These are phyloP conservation scores for Colletotrichum sidae DNA, from an alignment of 2,329 filamentous ascomycete genomes.

Conservation along the genomic window DNA sequence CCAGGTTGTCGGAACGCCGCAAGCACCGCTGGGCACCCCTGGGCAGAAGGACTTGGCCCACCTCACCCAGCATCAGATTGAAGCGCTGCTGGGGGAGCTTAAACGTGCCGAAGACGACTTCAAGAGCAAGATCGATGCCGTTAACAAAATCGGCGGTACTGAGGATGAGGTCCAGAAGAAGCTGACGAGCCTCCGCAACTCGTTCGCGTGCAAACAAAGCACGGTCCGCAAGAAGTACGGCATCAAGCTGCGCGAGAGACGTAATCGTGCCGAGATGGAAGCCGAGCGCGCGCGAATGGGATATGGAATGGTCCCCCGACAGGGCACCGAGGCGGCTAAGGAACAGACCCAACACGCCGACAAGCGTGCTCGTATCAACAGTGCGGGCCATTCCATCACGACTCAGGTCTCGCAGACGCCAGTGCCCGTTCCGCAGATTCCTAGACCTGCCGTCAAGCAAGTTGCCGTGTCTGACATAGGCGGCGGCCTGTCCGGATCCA, in stretches of 20 bases:
- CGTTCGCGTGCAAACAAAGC: slow-evolving; percentile 67
- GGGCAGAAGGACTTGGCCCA: slow-evolving; percentile 27
- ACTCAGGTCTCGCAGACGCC: not conserved
- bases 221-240: slow-evolving; percentile 69
- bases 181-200: slow-evolving; percentile 61
- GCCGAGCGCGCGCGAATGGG: slow-evolving; percentile 54
- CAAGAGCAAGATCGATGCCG: slow-evolving; percentile 21
- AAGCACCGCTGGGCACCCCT: slow-evolving; percentile 15
- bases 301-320: slow-evolving; percentile 8
- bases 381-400: slow-evolving; percentile 4
- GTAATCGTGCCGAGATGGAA: slow-evolving; percentile 59
- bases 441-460: slow-evolving; percentile 37
- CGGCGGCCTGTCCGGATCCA: slow-evolving; percentile 49
- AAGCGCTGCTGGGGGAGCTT: slow-evolving; percentile 51
- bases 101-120: slow-evolving; percentile 46
- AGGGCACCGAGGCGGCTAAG: not conserved
- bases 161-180: slow-evolving; percentile 35
- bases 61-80: slow-evolving; percentile 14
- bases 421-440: too few relatives aligned
- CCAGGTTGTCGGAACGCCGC: not conserved
- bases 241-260: slow-evolving; percentile 63
- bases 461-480: slow-evolving; percentile 49
- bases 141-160: not conserved
- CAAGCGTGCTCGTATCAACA: slow-evolving; percentile 28
- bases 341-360: slow-evolving; percentile 12